phyloP scores from a whole-genome alignment of 2,329 filamentous ascomycete genomes.

The Fusarium sp. region DNA sequence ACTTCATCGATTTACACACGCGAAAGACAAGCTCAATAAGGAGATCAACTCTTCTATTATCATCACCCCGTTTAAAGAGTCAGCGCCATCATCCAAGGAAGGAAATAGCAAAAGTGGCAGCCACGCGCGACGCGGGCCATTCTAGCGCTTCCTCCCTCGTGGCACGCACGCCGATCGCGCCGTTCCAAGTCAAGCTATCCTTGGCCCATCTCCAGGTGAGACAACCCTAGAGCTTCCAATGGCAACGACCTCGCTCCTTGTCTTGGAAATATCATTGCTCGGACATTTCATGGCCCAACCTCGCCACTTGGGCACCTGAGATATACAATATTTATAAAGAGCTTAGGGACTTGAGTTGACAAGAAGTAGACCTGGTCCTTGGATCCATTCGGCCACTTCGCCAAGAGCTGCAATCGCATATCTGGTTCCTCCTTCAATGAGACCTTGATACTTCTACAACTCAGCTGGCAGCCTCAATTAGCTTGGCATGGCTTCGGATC shows the following conservation, averaged over 20 bases:
- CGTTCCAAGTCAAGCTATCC: neutral
- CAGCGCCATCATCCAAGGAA: neutral
- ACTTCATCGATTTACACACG: neutral
- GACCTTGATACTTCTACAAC: neutral
- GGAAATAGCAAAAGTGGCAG: neutral
- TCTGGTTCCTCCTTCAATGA: neutral
- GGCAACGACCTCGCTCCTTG: neutral
- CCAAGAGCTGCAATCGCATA: neutral
- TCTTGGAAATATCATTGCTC: neutral
- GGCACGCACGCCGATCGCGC: constrained; percentile 5
- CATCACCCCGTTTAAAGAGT: neutral
- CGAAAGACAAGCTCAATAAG: neutral
- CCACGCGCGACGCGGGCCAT: neutral
- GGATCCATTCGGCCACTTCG: neutral
- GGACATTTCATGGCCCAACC: neutral
- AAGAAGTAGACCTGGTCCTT: neutral
- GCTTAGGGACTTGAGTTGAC: neutral
- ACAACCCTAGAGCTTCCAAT: constrained; percentile 13
- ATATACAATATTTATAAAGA: neutral
- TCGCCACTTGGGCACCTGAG: constrained; percentile 9
- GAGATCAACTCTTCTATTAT: neutral
- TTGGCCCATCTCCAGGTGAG: constrained; percentile 18
- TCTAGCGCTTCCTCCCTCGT: constrained; percentile 4
- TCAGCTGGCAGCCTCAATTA: neutral
- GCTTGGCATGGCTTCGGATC: neutral